Evolutionary conservation across 1,284 basidiomycete genomes (phyloP), one percentile per base, ranked within the genome.

Genomic region (Pisolithus thermaeus): DNA sequence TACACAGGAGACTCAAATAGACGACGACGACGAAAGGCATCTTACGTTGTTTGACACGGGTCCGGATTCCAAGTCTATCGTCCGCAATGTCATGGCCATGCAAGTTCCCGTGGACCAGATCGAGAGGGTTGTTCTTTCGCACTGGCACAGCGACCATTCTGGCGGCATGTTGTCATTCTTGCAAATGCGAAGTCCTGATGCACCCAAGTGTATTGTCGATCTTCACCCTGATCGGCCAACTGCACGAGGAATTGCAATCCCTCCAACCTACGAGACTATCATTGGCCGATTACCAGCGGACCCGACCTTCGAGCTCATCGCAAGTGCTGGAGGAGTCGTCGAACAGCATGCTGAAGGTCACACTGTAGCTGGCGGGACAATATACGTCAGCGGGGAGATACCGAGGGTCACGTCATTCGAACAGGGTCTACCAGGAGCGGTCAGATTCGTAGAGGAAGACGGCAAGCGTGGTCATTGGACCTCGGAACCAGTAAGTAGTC

Each of bases 101-200:
- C 72, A 80, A 20, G 63, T 81, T 1, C 76, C 77, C 4, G 66
- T 81, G 6, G 69, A 75, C 32, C 65, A 72, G 40, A 75, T 92
- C 54, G 78, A 81, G 39, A 77, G 81, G 27, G 72, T 91, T 38
- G 71, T 90, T 20, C 76, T 84, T 12, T 90, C 87, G 1, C 90
- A 92, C 64, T 92, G 90, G 89, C 90, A 92, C 64, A 73, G 78
- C 46, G 90, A 92, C 62, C 89, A 92, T 69, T 88, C 87, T 16
- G 88, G 85, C 49, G 83, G 87, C 7, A 69, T 88, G 40, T 76
- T 80, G 54, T 80, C 80, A 38, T 84, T 83, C 58, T 72, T 88
- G 4, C 67, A 72, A 39, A 64, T 76, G 52, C 74, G 79, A 49
- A 52, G 52, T 44, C 43, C 66, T 11, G n/a, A 52, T 7, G 67